Evolutionary conservation across 176 grass and related monocot species (phyloP), one percentile per base, ranked within the genome.

Genomic region (Metroxylon sagu): DNA sequence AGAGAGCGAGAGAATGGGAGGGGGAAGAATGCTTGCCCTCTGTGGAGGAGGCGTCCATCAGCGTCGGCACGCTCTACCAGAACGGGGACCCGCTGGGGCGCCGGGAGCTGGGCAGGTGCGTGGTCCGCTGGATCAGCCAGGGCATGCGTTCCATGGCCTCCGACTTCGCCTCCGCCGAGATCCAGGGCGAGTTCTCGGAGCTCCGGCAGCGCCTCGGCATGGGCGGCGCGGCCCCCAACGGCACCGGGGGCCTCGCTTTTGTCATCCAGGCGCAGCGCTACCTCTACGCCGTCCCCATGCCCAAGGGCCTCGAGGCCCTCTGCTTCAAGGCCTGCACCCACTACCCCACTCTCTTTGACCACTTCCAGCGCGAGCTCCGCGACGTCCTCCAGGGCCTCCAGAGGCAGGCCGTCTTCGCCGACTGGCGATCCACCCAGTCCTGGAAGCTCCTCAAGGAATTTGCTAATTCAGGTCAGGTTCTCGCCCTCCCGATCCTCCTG

Each of bases 261-360:
- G 75, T 90, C 18, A 96, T 96, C 71, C 86, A 90, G 57, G 92
- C 87, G 21, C 92, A 87, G 18, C 87, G 78, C 28, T 76, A 85
- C 66, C 72, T 96, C 43, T 87, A 77, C 19, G 75, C 87, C 8
- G 68, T 88, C 12, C 92, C 92, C 29, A 90, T 90, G 86, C 87
- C 92, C 18, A 76, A 90, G 70, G 92, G 92, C 16, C 86, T 88
- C 4, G 92, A 96, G 76, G 69, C 87, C 18, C 77, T 96, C 53
- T 96, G 92, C 66, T 80, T 96, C 80, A 96, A 96, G 78, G 87
- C 87, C 39, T 90, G 83, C 65, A 88, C 87, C 14, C 92, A 96
- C 79, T 88, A 90, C 51, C 92, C 87, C 18, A 96, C 92, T 19
- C 83, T 90, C 18, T 90, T 88, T 50, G 83, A 96, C 61, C 92